Evolutionary conservation across 352 stramenopile genomes (phyloP).

Genomic region (Plasmopara viticola): DNA sequence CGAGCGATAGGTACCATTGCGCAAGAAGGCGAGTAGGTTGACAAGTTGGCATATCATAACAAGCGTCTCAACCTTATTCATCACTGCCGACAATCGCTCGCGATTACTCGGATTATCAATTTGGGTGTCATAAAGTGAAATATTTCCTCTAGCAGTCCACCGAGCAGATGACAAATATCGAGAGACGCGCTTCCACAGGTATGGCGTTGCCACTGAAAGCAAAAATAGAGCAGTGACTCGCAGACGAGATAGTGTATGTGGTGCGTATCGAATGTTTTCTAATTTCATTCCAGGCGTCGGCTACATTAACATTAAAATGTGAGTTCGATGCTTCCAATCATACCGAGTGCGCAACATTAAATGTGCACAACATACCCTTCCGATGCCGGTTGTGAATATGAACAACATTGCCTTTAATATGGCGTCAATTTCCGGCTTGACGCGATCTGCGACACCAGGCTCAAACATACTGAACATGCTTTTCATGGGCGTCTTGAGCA

Average conservation of each 20-base stretch:
- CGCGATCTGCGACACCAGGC: slow-evolving; percentile 46
- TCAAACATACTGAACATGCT: slow-evolving; percentile 79
- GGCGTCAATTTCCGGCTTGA: slow-evolving; percentile 74
- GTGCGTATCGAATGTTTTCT: slow-evolving; percentile 65
- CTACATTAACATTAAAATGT: slow-evolving; percentile 20
- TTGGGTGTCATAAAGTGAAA: not conserved
- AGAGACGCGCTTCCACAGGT: slow-evolving; percentile 70
- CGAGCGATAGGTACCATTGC: slow-evolving; percentile 64
- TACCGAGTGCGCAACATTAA: too few relatives aligned
- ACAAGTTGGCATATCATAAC: slow-evolving; percentile 59
- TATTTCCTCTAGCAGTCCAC: slow-evolving; percentile 25
- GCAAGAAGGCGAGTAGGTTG: slow-evolving; percentile 70
- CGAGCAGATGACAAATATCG: slow-evolving; percentile 50
- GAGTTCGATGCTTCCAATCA: not conserved
- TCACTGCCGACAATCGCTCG: slow-evolving; percentile 32
- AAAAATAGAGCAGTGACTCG: slow-evolving; percentile 56
- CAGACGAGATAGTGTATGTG: slow-evolving; percentile 38
- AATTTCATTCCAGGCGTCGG: slow-evolving; percentile 81
- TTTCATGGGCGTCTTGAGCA: slow-evolving; percentile 71
- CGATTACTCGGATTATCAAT: slow-evolving; percentile 10
- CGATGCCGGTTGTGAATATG: slow-evolving; percentile 51
- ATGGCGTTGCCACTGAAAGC: slow-evolving; percentile 63
- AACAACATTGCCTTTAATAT: slow-evolving; percentile 52
- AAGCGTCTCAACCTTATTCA: slow-evolving; percentile 74
- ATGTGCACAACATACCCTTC: slow-evolving; percentile 31